Evolutionary conservation across 1,139 yeast genomes (phyloP), one percentile per base, ranked within the genome.

Genomic region (Magnusiomyces suaveolens): DNA sequence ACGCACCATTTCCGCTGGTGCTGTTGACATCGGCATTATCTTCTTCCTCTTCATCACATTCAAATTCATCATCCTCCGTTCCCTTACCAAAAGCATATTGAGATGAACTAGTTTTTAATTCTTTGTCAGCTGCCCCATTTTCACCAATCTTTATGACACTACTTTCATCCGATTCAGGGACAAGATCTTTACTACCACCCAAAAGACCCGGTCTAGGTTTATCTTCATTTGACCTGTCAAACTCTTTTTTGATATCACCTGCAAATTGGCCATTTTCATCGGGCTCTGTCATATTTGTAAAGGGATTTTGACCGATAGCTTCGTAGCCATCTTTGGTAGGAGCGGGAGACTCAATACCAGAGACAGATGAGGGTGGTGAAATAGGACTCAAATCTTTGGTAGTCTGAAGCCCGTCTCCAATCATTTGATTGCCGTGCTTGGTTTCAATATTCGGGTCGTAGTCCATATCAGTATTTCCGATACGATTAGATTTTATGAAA

Each of bases 131-230:
- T 20, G 18, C 44, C 23, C 29, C 24, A 46, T 46, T 25, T 3
- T 2, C 21, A 14, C 3, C 10, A 25, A 14, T 38, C 3, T 4
- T 18, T 12, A 26, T 18, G 2, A 26, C 48, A n/a, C 24, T n/a
- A 2, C 18, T 23, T 43, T 46, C 48, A 26, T 26, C 38, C 16
- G n/a, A 36, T 26, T 25, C 21, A 29, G 48, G 16, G 29, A 20
- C 25, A 41, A 8, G 4, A 18, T 25, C 44, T 10, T 25, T 25
- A 38, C 32, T 36, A 3, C 51, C 51, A 14, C 51, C 51, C 16
- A 38, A 29, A 14, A 48, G 44, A 3, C 51, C 51, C n/a, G 20
- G 33, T 18, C 29, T 46, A 16, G 48, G 36, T 24, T 46, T 46
- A 4, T 16, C 3, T 16, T 12, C 25, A 6, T 3, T 43, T 10